Evolutionary conservation across 2,329 filamentous ascomycete species (phyloP).

Genomic region (Claviceps sp.): DNA sequence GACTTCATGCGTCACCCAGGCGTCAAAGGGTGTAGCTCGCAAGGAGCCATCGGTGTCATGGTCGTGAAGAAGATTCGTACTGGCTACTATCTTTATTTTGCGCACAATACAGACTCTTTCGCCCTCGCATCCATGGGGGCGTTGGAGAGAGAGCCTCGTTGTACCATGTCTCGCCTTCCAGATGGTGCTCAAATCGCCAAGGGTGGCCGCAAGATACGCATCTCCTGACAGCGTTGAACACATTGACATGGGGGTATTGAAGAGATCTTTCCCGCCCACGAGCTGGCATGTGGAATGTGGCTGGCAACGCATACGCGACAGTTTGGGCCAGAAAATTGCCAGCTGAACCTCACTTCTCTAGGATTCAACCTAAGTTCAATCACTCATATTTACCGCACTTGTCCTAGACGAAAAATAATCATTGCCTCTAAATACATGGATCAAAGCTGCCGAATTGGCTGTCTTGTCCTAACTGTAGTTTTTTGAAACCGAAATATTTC

Average conservation of each 20-base stretch:
- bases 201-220: conserved; percentile 37
- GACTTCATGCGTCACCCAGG: conserved; percentile 92
- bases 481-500: neutral
- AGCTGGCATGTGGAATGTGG: neutral
- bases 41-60: conserved; percentile 84
- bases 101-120: conserved; percentile 85
- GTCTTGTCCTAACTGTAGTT: neutral
- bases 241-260: neutral
- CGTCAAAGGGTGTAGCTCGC: conserved; percentile 63
- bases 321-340: too few species aligned
- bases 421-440: neutral
- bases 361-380: neutral
- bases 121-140: conserved; percentile 82
- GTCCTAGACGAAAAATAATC: neutral
- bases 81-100: conserved; percentile 80
- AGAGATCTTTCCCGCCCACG: too few species aligned
- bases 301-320: neutral
- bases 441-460: neutral
- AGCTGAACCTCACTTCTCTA: neutral
- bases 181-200: conserved; percentile 38
- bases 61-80: conserved; percentile 69
- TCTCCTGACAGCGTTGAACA: conserved; percentile 13
- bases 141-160: conserved; percentile 58
- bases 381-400: neutral
- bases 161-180: conserved; percentile 72